Base-by-base conservation (phyloP, 1,284 basidiomycete species). In the Marasmius oreades region DNA sequence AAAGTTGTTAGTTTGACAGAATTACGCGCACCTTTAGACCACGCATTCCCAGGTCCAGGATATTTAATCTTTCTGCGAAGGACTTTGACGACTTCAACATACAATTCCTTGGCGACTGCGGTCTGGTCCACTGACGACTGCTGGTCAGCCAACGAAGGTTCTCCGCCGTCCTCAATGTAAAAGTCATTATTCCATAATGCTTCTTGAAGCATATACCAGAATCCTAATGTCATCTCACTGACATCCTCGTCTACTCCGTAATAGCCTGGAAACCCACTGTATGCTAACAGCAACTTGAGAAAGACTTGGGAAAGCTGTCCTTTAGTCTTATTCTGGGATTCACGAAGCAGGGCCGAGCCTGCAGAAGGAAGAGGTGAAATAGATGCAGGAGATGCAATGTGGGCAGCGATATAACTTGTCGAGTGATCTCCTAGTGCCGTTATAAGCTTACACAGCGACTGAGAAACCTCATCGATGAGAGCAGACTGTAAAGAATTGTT, bases 181-280 rank as follows among this genome's bases (percentile, higher is more conserved):
- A 79, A 84, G 60, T 92, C 86, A 10, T 82, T 81, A 51, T 79
- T 85, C 87, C 92, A 93, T 33, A 96, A 71, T 1, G 90, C 84
- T 69, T 96, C 93, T 69, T 95, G 93, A 57, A 95, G 82, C 24
- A 92, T 74, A 60, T 92, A 93, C 87, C 93, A 96, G 63, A 94
- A 93, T 0, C 84, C 84, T 2, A 95, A 78, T 1, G 89, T 90
- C 76, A 91, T 82, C 74, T 94, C 92, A 64, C 89, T 92, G 65
- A 91, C 85, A 53, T 91, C 87, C 66, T 95, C 93, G 53, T 94
- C 92, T 0, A 83, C 79, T 1, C 89, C 88, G 63, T 86, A 91
- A 61, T 81, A 84, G 0, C 91, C 92, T 0, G 85, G 81, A 31
- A 92, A 78, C 0, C 84, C 86, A 0, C 90, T 92, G 61, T 90